Evolutionary conservation across 179 eudicot species (phyloP), one percentile per base, ranked within the genome.

Genomic region (Patellifolia procumbens): DNA sequence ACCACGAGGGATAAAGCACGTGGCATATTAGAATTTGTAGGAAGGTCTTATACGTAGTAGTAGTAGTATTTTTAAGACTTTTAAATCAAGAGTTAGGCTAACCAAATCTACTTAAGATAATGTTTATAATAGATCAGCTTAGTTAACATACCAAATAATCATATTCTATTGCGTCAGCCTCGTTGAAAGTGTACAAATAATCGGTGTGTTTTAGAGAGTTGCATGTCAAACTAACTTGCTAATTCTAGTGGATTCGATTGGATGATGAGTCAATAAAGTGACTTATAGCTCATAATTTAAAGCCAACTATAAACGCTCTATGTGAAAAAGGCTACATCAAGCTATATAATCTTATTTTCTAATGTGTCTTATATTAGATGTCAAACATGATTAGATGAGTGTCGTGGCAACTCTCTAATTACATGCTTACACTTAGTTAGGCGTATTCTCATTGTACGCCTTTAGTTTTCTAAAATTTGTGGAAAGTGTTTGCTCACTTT

Each of bases 1-100:
- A 76, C 68, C 68, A 46, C 68, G 56, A 68, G 74, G 52, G 74
- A 68, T 68, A 68, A 0, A 7, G n/a, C 68, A 43, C 73, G 1
- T 68, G 74, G 67, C 74, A 24, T 32, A 29, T n/a, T 76, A 32
- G 20, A 24, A 45, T 59, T 74, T 63, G 60, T 62, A n/a, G n/a
- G 39, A 62, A 62, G 53, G 12, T 74, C 43, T 74, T 29, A 74
- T 63, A 74, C 70, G 70, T 48, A 74, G 70, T 74, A n/a, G 70
- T 48, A 74, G 70, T 74, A n/a, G 48, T 34, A 58, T 35, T 6
- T 53, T 39, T 73, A 37, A 12, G 67, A 73, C 52, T 73, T 70
- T 51, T 24, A 34, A 56, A 72, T 72, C 31, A 52, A 4, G 32
- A 55, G 78, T 65, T 75, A 75, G 78, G 78, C 78, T 75, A 63